Percentiles rank a stretch among this genome's conserved stretches.
phyloP scores from a whole-genome alignment of 2,329 filamentous ascomycete species.

The Aspergillus pseudoviridinutans region DNA sequence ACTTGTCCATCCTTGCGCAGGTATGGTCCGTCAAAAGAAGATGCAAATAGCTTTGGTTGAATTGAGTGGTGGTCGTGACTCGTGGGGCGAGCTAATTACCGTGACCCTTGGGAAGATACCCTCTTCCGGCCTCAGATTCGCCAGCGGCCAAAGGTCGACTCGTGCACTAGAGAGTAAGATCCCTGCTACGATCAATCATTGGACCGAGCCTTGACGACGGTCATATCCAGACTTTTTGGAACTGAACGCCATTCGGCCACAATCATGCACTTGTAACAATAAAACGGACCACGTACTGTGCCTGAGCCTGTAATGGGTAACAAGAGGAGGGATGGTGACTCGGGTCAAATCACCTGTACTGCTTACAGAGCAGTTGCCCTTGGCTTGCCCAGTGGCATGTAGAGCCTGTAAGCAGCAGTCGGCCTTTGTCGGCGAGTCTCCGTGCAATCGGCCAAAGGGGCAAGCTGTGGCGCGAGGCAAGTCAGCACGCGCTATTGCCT shows the following conservation, averaged over 20 bases:
- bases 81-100: slow-evolving; percentile 25
- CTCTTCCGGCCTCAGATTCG: slow-evolving; percentile 31
- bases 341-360: not conserved
- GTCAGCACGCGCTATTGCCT: not conserved
- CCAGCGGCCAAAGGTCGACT: slow-evolving; percentile 23
- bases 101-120: slow-evolving; percentile 20
- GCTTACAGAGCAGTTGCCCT: slow-evolving; percentile 1
- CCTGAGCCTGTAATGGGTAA: not conserved
- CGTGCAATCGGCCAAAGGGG: not conserved
- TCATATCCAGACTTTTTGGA: slow-evolving; percentile 32
- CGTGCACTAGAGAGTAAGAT: slow-evolving; percentile 28
- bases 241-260: slow-evolving; percentile 20
- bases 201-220: slow-evolving; percentile 31
- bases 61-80: slow-evolving; percentile 19
- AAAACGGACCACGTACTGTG: slow-evolving; percentile 4
- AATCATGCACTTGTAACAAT: slow-evolving; percentile 15
- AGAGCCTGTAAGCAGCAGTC: not conserved
- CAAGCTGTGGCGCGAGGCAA: not conserved
- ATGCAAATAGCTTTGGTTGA: slow-evolving; percentile 14
- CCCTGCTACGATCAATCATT: slow-evolving; percentile 38
- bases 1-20: not conserved
- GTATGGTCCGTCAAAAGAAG: not conserved
- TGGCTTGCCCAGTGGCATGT: not conserved
- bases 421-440: not conserved
- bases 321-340: not conserved